Conservation (phyloP, 2,329 filamentous ascomycete genomes). For the Scytalidium lignicola region DNA sequence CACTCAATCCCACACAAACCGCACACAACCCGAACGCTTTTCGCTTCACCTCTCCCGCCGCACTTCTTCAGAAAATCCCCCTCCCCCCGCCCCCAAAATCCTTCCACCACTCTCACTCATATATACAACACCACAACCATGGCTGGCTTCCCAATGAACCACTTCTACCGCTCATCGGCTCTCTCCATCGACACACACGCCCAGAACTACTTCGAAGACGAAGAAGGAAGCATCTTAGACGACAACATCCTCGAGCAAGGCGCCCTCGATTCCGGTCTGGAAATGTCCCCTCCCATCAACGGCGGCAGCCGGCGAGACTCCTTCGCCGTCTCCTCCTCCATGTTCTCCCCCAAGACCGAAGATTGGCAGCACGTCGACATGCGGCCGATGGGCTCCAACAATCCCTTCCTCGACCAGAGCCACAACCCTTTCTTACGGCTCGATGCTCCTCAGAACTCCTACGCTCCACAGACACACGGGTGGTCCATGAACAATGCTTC, state of each 20-base stretch:
- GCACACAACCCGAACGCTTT: neutral
- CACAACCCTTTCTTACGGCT: constrained; percentile 65
- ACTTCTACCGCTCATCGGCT: constrained; percentile 25
- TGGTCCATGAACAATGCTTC: constrained; percentile 44
- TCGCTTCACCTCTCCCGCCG: neutral
- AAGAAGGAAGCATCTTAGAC: constrained; percentile 55
- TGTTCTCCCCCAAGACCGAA: constrained; percentile 63
- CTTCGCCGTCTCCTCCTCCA: constrained; percentile 51
- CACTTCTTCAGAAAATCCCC: constrained; percentile 17
- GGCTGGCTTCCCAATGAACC: constrained; percentile 27
- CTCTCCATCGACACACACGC: constrained; percentile 26
- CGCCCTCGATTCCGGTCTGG: constrained; percentile 54
- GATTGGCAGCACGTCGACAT: constrained; percentile 61
- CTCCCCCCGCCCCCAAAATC: constrained; percentile 9
- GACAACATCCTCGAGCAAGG: constrained; percentile 56
- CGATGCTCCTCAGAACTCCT: constrained; percentile 42
- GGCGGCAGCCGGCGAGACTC: constrained; percentile 59
- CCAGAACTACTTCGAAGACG: constrained; percentile 56
- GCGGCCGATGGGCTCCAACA: constrained; percentile 59
- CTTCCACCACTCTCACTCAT: constrained; percentile 8
- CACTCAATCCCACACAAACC: neutral
- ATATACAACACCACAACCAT: constrained; percentile 18
- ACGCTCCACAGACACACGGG: constrained; percentile 18
- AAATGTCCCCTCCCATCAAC: constrained; percentile 58
- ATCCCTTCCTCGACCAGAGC: constrained; percentile 52